Base-by-base conservation (phyloP, 495 filamentous ascomycete species). In the Penicillium argentinense region DNA sequence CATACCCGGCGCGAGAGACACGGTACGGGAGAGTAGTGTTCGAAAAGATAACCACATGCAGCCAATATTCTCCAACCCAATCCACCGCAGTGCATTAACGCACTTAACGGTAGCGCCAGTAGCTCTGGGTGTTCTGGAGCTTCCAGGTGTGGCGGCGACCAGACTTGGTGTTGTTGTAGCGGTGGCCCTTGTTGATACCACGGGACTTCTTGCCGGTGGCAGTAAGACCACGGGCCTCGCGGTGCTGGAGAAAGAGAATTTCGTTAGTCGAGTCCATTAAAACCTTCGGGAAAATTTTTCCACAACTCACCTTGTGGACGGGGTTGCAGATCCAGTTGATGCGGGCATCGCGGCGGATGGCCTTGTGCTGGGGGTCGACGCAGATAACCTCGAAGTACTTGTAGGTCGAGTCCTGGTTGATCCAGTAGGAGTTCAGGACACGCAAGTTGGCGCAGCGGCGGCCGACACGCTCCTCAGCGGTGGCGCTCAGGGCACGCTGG, bases 401-500 rank as follows among this genome's bases (percentile, higher is more conserved):
- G 88, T 97, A 99, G 76, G 93, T 97, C 44, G 91, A 96, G 81
- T 99, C 93, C 82, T 99, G 93, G 84, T 99, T 99, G 85, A 97
- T 90, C 93, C 93, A 99, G 89, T 99, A 99, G 59, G 91, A 96
- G 83, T 97, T 99, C 69, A 99, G 84, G 59, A 99, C 95, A 60
- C 93, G 87, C 73, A 98, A 77, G 79, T 98, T 98, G 77, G 91
- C 89, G 79, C 90, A 96, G 68, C 91, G 91, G 71, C 92, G 91
- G 64, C 95, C 93, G 66, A 97, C 92, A 87, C 93, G 95, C 87
- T 97, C 93, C 81, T 98, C 93, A 71, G 93, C 93, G 59, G 93
- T 97, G 60, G 91, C 82, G 69, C 84, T 85, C 64, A 97, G 91
- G 49, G 93, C 97, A 75, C 92, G 91, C 83, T 98, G 95, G 87